Evolutionary conservation across 371 early-diverging fungal genomes (phyloP).

Genomic region (Phascolomyces articulosus): DNA sequence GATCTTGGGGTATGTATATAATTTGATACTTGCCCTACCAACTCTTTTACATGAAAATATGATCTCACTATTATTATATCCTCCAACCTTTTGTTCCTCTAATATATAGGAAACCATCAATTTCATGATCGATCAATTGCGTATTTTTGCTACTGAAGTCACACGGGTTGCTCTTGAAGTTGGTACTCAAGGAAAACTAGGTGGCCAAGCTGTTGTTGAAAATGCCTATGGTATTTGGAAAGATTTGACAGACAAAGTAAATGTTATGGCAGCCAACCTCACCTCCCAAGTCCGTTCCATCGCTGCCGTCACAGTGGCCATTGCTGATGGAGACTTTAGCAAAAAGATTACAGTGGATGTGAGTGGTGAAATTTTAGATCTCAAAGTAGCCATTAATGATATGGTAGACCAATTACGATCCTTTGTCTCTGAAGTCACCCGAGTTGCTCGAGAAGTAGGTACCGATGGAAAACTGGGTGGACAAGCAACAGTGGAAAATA

Average conservation of each 20-base stretch:
- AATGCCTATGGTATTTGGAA: slow-evolving; percentile 69
- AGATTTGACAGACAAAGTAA: slow-evolving; percentile 68
- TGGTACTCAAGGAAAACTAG: slow-evolving; percentile 61
- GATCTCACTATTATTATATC: not conserved
- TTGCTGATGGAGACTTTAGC: slow-evolving; percentile 58
- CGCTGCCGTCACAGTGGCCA: slow-evolving; percentile 60
- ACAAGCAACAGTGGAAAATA: slow-evolving; percentile 46
- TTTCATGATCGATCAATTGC: slow-evolving; percentile 38
- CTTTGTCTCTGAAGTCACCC: slow-evolving; percentile 53
- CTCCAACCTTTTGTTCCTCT: not conserved
- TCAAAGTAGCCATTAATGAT: slow-evolving; percentile 32
- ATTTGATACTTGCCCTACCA: too few species aligned
- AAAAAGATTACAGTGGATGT: slow-evolving; percentile 41
- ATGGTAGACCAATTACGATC: slow-evolving; percentile 62
- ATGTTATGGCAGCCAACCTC: slow-evolving; percentile 63
- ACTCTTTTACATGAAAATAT: not conserved
- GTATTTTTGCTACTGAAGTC: slow-evolving; percentile 39
- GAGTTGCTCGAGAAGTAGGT: slow-evolving; percentile 57
- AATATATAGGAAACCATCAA: slow-evolving; percentile 17
- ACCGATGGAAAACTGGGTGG: slow-evolving; percentile 59
- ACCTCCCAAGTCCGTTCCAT: slow-evolving; percentile 65
- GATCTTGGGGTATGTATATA: slow-evolving; percentile 18
- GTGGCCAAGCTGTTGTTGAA: slow-evolving; percentile 51
- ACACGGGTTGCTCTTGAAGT: slow-evolving; percentile 54
- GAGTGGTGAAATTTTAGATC: slow-evolving; percentile 48